Conservation (phyloP, 225 moss, liverwort and hornwort species). For the Ulota crispa region DNA sequence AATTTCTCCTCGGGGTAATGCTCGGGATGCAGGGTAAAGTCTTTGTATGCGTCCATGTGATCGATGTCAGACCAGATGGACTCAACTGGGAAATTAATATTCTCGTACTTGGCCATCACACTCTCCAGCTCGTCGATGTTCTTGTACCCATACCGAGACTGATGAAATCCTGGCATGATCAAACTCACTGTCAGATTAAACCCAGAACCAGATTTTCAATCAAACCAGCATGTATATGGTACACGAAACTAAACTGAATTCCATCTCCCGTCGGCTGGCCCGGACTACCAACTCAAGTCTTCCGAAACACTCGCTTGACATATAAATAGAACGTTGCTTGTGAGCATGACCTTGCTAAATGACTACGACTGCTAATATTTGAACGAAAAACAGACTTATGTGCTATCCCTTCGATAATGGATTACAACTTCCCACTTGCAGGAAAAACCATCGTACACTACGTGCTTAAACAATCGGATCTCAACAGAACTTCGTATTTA, state of each 20-base stretch:
- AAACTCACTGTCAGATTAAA: background rate
- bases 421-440: background rate
- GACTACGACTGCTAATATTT: background rate
- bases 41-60: slow-evolving; percentile 70
- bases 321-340: background rate
- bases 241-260: background rate
- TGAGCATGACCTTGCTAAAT: background rate
- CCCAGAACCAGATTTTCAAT: background rate
- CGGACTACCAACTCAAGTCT: too few species aligned
- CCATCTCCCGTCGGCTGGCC: background rate
- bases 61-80: slow-evolving; percentile 84
- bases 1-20: slow-evolving; percentile 55
- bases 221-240: background rate
- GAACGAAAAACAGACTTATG: background rate
- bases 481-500: background rate
- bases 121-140: slow-evolving; percentile 53
- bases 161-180: slow-evolving; percentile 62
- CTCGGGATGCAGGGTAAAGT: slow-evolving; percentile 62
- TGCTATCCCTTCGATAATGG: background rate
- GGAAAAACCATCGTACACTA: background rate
- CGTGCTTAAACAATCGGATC: background rate
- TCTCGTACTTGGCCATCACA: slow-evolving; percentile 54
- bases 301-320: background rate
- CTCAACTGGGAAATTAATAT: slow-evolving; percentile 63
- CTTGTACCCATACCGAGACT: slow-evolving; percentile 73